Conservation (phyloP, 139 green algal species). For the Axilococcus clingmanii region DNA sequence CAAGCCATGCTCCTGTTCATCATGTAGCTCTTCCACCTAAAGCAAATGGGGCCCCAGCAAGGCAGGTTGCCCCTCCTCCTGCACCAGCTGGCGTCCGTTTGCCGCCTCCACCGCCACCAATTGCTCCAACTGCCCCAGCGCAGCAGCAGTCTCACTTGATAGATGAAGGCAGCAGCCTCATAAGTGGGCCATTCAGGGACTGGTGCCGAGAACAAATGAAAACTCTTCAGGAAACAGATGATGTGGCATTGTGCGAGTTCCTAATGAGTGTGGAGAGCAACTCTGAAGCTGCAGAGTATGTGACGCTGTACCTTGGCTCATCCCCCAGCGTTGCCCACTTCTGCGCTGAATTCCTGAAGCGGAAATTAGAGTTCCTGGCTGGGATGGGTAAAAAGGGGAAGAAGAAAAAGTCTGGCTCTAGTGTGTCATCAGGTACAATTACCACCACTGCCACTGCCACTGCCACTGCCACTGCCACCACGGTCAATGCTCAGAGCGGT, state of each 20-base stretch:
- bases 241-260: slow-evolving; percentile 65
- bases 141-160: background rate
- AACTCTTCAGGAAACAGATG: slow-evolving; percentile 37
- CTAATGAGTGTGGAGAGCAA: slow-evolving; percentile 50
- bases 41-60: background rate
- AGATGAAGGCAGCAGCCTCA: background rate
- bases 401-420: too few species aligned
- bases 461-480: background rate
- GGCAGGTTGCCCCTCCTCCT: background rate
- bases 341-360: slow-evolving; percentile 71
- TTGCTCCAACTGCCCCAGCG: background rate
- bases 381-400: slow-evolving; percentile 5
- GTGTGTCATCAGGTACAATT: background rate
- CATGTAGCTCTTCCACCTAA: background rate
- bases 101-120: background rate
- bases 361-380: slow-evolving; percentile 32
- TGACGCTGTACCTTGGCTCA: slow-evolving; percentile 48
- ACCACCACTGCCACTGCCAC: background rate
- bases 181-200: slow-evolving; percentile 14
- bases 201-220: slow-evolving; percentile 56
- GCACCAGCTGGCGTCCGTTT: too few species aligned
- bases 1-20: background rate
- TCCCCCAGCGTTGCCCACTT: slow-evolving; percentile 44
- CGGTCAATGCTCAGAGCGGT: too few species aligned
- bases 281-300: slow-evolving; percentile 68